Evolutionary conservation across 305 asterid genomes (phyloP), one percentile per base, ranked within the genome.

Genomic region (Galium porrigens): DNA sequence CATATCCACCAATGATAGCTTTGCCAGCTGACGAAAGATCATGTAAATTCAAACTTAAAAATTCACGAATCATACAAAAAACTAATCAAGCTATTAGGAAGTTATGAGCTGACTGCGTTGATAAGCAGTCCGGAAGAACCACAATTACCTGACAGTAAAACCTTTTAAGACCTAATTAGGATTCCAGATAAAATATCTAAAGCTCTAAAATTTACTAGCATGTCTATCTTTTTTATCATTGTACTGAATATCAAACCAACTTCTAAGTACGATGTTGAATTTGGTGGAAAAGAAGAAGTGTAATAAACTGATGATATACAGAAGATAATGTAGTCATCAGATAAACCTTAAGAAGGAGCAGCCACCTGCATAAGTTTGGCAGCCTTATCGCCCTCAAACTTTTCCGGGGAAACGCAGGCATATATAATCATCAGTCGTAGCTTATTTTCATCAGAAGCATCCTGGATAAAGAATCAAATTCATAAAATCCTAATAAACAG

Each of bases 371-470:
- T 87, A 62, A 94, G 86, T 76, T 94, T 94, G 46, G 73, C 48
- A 66, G 86, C 95, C 82, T 94, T 85, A 79, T 92, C 95, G 42
- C 96, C 95, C 75, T 94, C 97, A 71, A 90, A 87, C 81, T 89
- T 94, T 41, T 94, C 99, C 44, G 99, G 99, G 82, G 82, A 78
- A 65, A 85, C 96, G 44, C 75, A 78, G 69, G 90, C 87, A 80
- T 84, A 94, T 72, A 90, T 87, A 94, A 89, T 79, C 91, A 94
- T 76, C 72, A 94, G 85, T 61, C 99, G 86, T 76, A 89, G 75
- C 73, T 84, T 94, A 76, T 80, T 87, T 78, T 89, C 99, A 44
- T 58, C 20, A 41, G 71, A 34, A 59, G 81, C 78, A 12, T 81
- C 87, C 99, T 94, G 83, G 29, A 78, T 14, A 22, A 33, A 37